Conservation (phyloP, 2,329 filamentous ascomycete species). For the Fusarium sp. region DNA sequence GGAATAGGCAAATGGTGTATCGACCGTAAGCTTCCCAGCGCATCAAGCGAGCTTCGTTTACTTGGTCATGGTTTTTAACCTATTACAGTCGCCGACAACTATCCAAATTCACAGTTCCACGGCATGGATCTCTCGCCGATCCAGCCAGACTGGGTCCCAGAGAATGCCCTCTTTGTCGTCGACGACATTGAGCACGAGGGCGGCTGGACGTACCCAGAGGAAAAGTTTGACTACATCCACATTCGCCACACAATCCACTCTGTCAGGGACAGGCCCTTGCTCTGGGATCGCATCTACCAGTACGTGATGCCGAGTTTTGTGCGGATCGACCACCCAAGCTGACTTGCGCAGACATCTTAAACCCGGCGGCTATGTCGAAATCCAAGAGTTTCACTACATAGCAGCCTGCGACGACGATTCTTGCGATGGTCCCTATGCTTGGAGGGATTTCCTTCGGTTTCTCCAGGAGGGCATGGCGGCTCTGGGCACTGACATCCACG, state of each 20-base stretch:
- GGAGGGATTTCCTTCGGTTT: conserved; percentile 59
- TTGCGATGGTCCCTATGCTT: conserved; percentile 57
- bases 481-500: conserved; percentile 57
- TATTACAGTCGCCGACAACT: conserved; percentile 59
- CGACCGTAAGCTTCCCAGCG: conserved; percentile 54
- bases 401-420: conserved; percentile 59
- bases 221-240: conserved; percentile 62
- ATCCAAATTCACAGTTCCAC: conserved; percentile 56
- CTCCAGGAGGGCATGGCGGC: conserved; percentile 54
- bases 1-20: conserved; percentile 65
- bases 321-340: not conserved
- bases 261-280: conserved; percentile 53
- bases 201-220: conserved; percentile 60
- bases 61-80: conserved; percentile 20
- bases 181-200: conserved; percentile 64
- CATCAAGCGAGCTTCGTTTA: not conserved
- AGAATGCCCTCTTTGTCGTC: conserved; percentile 63
- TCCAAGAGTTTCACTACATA: conserved; percentile 59
- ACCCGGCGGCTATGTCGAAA: conserved; percentile 63
- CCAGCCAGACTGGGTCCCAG: conserved; percentile 62
- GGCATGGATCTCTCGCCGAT: conserved; percentile 65
- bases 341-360: conserved; percentile 58
- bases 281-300: conserved; percentile 58
- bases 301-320: conserved; percentile 38
- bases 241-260: conserved; percentile 60